phyloP scores from a whole-genome alignment of 2,329 filamentous ascomycete species.

The Sarocladium strictum region DNA sequence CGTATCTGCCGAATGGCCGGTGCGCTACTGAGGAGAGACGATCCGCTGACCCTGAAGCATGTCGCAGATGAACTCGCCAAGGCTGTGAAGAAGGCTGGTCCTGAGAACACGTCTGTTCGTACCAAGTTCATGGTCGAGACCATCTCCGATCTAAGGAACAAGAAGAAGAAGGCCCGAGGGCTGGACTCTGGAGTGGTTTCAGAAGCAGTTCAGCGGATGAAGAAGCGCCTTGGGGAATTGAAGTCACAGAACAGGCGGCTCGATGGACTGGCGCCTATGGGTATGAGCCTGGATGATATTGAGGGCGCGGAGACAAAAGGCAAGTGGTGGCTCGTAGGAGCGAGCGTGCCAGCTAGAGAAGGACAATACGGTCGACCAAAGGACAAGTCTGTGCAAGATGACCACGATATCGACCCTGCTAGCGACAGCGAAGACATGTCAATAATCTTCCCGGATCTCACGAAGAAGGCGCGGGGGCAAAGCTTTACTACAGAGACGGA shows the following conservation, averaged over 20 bases:
- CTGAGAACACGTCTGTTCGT: constrained; percentile 70
- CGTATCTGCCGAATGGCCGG: constrained; percentile 79
- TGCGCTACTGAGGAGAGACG: constrained; percentile 78
- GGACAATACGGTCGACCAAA: constrained; percentile 9
- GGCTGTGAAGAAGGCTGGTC: constrained; percentile 59
- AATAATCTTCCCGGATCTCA: constrained; percentile 57
- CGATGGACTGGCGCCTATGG: constrained; percentile 74
- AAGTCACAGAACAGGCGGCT: constrained; percentile 52
- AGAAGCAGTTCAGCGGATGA: constrained; percentile 83
- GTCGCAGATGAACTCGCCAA: constrained; percentile 76
- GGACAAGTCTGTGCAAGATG: neutral
- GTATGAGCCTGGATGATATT: constrained; percentile 77
- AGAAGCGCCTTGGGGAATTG: constrained; percentile 76
- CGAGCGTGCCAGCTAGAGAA: constrained; percentile 62
- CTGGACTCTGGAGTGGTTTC: constrained; percentile 66
- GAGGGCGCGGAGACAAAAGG: constrained; percentile 77
- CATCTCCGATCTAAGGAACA: constrained; percentile 92
- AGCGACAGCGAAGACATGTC: constrained; percentile 41
- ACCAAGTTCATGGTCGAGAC: constrained; percentile 98
- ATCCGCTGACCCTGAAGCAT: constrained; percentile 81
- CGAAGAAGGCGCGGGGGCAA: constrained; percentile 68
- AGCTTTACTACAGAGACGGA: constrained; percentile 84
- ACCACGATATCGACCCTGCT: constrained; percentile 16
- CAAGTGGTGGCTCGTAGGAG: constrained; percentile 98
- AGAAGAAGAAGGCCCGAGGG: constrained; percentile 72